These are phyloP conservation scores for Stephania japonica DNA, from an alignment of 164 flowering plant species.

Conservation along the genomic window DNA sequence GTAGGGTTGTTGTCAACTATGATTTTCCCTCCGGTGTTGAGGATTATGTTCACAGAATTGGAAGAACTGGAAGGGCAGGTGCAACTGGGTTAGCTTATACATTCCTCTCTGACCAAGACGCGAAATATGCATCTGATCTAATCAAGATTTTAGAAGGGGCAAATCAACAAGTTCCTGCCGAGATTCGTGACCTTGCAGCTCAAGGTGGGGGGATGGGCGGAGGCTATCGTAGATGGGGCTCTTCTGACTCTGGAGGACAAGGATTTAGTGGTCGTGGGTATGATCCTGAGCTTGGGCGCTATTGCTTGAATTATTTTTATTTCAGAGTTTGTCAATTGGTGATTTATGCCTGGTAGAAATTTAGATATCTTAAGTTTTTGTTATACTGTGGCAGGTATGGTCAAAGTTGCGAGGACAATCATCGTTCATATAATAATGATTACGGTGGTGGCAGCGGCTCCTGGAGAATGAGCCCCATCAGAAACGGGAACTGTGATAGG, in stretches of 20 bases:
- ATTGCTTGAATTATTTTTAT: background rate
- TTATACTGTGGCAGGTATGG: background rate
- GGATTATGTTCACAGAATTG: slow-evolving; percentile 93
- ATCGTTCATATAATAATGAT: background rate
- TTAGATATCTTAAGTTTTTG: background rate
- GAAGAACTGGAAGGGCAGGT: slow-evolving; percentile 93
- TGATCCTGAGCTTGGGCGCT: slow-evolving; percentile 27
- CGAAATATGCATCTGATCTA: slow-evolving; percentile 71
- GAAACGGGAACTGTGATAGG: background rate
- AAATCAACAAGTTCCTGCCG: slow-evolving; percentile 67
- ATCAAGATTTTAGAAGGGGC: slow-evolving; percentile 83
- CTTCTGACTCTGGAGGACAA: slow-evolving; percentile 32
- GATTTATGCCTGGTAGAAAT: background rate
- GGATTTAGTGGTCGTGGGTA: slow-evolving; percentile 33
- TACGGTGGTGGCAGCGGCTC: background rate
- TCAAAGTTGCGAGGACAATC: background rate
- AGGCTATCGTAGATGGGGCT: slow-evolving; percentile 46
- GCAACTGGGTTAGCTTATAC: slow-evolving; percentile 83
- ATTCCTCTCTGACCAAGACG: slow-evolving; percentile 76
- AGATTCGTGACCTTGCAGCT: slow-evolving; percentile 61
- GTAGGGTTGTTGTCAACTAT: slow-evolving; percentile 85
- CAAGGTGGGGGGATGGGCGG: slow-evolving; percentile 66
- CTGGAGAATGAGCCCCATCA: background rate
- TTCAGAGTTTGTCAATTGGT: background rate
- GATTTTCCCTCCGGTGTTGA: slow-evolving; percentile 92